Evolutionary conservation across 2,329 filamentous ascomycete genomes (phyloP), one percentile per base, ranked within the genome.

Genomic region (Sporothrix globosa): DNA sequence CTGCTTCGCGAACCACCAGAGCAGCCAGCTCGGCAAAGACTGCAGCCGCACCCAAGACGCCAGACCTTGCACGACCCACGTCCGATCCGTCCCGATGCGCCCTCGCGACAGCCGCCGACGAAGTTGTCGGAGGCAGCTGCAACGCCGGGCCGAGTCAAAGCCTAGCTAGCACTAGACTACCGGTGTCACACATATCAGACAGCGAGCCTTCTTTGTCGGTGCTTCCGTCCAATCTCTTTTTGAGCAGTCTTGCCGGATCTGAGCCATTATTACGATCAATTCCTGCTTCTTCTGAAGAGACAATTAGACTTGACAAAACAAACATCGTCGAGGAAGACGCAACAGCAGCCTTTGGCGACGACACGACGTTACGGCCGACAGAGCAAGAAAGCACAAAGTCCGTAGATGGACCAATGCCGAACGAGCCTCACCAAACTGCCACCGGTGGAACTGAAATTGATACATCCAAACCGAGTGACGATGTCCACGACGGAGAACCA

Each of bases 1-100:
- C 73, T 0, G 27, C 66, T 4, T 56, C 44, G 3, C 68, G 60
- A 21, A 21, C 30, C 21, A 70, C n/a, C 54, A 67, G 52, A 34
- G 30, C 56, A 9, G 44, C 39, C 10, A 44, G 19, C 19, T 10
- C 21, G 11, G 34, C 66, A 7, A 67, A 54, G 30, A 27, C 69
- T 30, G 24, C 46, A n/a, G 52, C 5, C 11, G 17, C 46, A 2
- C 24, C 67, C 17, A 68, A 61, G 41, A 48, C 54, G 14, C 4
- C n/a, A 14, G 11, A 19, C 4, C 17, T 24, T 11, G 6, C 17
- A 34, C 68, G 21, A 6, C 30, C 68, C 7, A n/a, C 53, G 39
- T 39, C 58, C 2, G n/a, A 24, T 7, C 68, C 68, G 4, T 17
- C 27, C 1, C 46, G 19, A 41, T 48, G 30, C 1, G n/a, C 27